A percentile compares a stretch with the other conserved stretches of the same genome.
phyloP scores from a whole-genome alignment of 2,329 filamentous ascomycete species.

The Atkinsonella texensis region DNA sequence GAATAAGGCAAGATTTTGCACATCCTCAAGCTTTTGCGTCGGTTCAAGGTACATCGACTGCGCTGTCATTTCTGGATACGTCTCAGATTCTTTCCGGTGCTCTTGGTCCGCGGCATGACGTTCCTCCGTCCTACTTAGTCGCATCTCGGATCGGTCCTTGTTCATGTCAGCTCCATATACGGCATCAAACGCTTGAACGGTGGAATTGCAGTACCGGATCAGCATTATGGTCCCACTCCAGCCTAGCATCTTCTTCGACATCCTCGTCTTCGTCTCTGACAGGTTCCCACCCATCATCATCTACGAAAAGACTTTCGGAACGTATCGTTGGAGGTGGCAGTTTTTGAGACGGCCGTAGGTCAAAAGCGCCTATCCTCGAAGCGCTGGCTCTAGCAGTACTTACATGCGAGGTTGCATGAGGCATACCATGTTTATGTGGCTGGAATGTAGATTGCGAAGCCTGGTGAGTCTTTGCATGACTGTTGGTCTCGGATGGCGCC shows the following conservation, averaged over 20 bases:
- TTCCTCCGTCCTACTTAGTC: slow-evolving; percentile 27
- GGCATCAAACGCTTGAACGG: background rate
- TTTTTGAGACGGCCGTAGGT: slow-evolving; percentile 40
- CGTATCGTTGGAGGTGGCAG: slow-evolving; percentile 45
- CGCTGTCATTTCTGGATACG: slow-evolving; percentile 9
- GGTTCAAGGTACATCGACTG: slow-evolving; percentile 43
- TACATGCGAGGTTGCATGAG: slow-evolving; percentile 21
- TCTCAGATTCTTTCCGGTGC: slow-evolving; percentile 10
- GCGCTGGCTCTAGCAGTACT: slow-evolving; percentile 23
- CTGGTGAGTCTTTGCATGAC: slow-evolving; percentile 11
- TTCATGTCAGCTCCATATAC: slow-evolving; percentile 16
- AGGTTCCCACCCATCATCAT: slow-evolving; percentile 67
- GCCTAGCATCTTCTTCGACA: slow-evolving; percentile 51
- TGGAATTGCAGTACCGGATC: slow-evolving; percentile 38
- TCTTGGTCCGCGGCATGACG: slow-evolving; percentile 11
- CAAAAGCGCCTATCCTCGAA: slow-evolving; percentile 25
- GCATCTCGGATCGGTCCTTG: slow-evolving; percentile 32
- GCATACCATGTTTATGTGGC: slow-evolving; percentile 3
- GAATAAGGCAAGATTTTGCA: slow-evolving; percentile 35
- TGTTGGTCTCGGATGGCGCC: slow-evolving; percentile 23
- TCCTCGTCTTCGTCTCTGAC: slow-evolving; percentile 47
- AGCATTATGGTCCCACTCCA: slow-evolving; percentile 63
- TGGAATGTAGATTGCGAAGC: slow-evolving; percentile 5
- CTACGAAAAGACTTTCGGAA: slow-evolving; percentile 61
- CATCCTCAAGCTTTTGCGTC: slow-evolving; percentile 63